Percentiles rank a stretch among this genome's conserved stretches.
phyloP scores from a whole-genome alignment of 106 monocot genomes.

The Dioscorea dumetorum region DNA sequence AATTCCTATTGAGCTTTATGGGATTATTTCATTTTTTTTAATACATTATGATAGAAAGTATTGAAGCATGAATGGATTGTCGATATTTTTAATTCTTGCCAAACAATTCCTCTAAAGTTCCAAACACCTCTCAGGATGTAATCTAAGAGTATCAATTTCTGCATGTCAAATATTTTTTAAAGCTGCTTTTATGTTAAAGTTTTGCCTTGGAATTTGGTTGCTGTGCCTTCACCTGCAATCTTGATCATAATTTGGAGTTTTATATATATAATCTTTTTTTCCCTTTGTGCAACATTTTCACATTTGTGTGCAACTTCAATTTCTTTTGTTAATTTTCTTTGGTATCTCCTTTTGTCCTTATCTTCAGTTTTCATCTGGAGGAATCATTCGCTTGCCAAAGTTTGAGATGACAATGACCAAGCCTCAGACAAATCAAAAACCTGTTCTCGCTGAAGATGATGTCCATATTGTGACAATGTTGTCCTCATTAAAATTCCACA shows the following conservation, averaged over 20 bases:
- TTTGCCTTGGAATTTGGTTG: neutral
- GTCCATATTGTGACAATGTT: conserved; percentile 85
- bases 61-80: no score
- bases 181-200: no score
- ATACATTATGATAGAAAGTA: no score
- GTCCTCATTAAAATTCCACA: neutral
- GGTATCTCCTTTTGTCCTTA: neutral
- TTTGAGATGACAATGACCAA: conserved; percentile 93
- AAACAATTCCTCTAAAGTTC: no score
- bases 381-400: conserved; percentile 79
- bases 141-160: no score
- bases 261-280: neutral
- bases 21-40: no score
- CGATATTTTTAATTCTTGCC: no score
- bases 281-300: neutral
- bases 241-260: neutral
- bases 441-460: conserved; percentile 81
- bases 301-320: neutral
- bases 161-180: no score
- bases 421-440: conserved; percentile 85
- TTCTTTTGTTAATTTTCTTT: conserved; percentile 2
- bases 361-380: conserved; percentile 80
- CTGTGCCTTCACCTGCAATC: neutral
- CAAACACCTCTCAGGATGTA: no score
- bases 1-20: no score